Evolutionary conservation across 2,329 filamentous ascomycete genomes (phyloP).

Genomic region (Teratosphaeriaceae sp.): DNA sequence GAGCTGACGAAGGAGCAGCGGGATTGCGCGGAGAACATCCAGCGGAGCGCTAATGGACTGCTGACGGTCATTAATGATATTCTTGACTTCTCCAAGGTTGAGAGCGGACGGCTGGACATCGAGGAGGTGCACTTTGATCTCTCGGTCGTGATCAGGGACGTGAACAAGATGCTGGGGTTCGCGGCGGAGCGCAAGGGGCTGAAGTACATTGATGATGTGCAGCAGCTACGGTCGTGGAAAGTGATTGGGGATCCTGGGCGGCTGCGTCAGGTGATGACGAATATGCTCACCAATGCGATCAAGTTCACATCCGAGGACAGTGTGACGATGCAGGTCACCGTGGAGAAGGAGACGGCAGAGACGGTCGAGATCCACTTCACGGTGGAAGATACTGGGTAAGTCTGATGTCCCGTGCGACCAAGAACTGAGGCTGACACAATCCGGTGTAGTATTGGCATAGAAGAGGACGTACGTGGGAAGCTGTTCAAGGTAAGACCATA

Average conservation of each 20-base stretch:
- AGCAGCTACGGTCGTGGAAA: constrained; percentile 58
- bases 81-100: constrained; percentile 77
- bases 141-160: constrained; percentile 66
- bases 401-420: too few species aligned
- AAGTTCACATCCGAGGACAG: constrained; percentile 66
- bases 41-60: constrained; percentile 71
- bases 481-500: too few species aligned
- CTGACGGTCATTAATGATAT: constrained; percentile 89
- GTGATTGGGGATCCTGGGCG: constrained; percentile 83
- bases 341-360: constrained; percentile 58
- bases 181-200: constrained; percentile 75
- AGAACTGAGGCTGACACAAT: too few species aligned
- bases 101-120: constrained; percentile 68
- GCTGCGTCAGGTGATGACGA: constrained; percentile 76
- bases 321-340: constrained; percentile 59
- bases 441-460: constrained; percentile 78
- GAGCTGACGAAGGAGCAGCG: constrained; percentile 60
- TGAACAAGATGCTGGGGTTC: constrained; percentile 81
- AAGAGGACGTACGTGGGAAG: constrained; percentile 64
- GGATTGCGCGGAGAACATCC: constrained; percentile 71
- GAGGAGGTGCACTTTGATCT: constrained; percentile 76
- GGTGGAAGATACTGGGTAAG: constrained; percentile 68
- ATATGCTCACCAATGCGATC: constrained; percentile 69
- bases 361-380: constrained; percentile 62
- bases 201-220: constrained; percentile 60